Evolutionary conservation across 306 rosid species (phyloP), one percentile per base, ranked within the genome.

Genomic region (Urtica urens): DNA sequence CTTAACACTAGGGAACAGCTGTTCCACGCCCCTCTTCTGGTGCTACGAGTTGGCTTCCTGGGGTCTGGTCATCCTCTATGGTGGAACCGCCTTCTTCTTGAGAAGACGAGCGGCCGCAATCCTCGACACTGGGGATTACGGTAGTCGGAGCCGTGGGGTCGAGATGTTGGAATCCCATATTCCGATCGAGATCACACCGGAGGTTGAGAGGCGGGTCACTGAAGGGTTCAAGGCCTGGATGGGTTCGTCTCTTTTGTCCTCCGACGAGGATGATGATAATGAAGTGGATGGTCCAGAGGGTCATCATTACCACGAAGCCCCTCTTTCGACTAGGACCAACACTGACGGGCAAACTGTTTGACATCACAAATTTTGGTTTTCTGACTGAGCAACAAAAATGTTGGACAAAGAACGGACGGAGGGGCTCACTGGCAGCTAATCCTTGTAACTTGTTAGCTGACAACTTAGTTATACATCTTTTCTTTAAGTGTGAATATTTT

Each of bases 201-300:
- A 79, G 38, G 78, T 90, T 65, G 94, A 90, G 67, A 77, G 93
- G 57, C 78, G 83, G 35, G 86, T 82, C 31, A 76, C 57, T 41
- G 99, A 81, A 75, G 96, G 95, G 54, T 90, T 90, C 49, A 90
- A 78, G 62, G 71, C 92, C 43, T 90, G 99, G 99, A 90, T 90
- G 96, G 96, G 96, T 8, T 68, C 96, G 9, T 85, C 99, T 50
- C 83, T 85, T 70, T 72, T 85, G 58, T 90, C 99, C 22, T 90
- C 99, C 0, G 96, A 85, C 0, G 96, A 90, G 3, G 99, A 90
- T 5, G 97, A 90, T 74, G 97, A 90, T 53, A 94, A 90, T 60
- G 99, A 90, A 7, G 97, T 84, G 75, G 97, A 90, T 53, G 95
- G 85, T 60, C 74, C 70, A 26, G 82, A 72, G 48, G 64, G 70